Percentiles rank a stretch among this genome's conserved stretches.
These are phyloP conservation scores for Komagataella phaffii DNA, from an alignment of 805 yeast species.

Conservation along the genomic window DNA sequence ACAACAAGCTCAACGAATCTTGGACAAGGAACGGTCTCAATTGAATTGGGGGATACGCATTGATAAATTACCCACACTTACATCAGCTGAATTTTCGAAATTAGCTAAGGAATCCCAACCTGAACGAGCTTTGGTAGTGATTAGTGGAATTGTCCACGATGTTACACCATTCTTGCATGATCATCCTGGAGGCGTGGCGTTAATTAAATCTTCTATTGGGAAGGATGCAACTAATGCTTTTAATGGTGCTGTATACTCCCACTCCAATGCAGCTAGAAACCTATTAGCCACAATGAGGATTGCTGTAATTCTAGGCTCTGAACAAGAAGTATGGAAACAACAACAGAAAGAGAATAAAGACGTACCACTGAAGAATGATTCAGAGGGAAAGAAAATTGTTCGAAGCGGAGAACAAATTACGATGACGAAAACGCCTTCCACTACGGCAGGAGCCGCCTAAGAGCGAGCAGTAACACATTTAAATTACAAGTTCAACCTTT, in stretches of 20 bases:
- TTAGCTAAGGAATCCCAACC: background rate
- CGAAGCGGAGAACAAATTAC: conserved; percentile 53
- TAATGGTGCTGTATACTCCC: conserved; percentile 78
- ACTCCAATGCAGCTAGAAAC: conserved; percentile 79
- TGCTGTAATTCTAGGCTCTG: conserved; percentile 70
- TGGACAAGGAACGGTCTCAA: conserved; percentile 45
- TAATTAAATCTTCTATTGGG: conserved; percentile 58
- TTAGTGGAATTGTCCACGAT: conserved; percentile 72
- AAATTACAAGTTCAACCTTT: background rate
- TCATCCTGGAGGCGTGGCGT: conserved; percentile 79
- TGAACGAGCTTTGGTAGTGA: conserved; percentile 48
- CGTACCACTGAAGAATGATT: conserved; percentile 39
- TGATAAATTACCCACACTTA: conserved; percentile 63
- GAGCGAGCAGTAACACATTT: background rate
- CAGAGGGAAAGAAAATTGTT: conserved; percentile 40
- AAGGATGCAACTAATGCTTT: conserved; percentile 78
- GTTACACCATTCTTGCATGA: conserved; percentile 54
- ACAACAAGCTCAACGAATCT: conserved; percentile 75
- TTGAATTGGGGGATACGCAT: conserved; percentile 85
- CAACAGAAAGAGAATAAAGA: conserved; percentile 55
- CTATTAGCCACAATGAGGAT: conserved; percentile 83
- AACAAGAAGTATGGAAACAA: conserved; percentile 71
- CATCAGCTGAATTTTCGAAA: conserved; percentile 16
- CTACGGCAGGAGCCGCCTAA: conserved; percentile 50
- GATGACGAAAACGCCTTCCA: conserved; percentile 25